Evolutionary conservation across 257 asterid genomes (phyloP).

Genomic region (Datura wrightii): DNA sequence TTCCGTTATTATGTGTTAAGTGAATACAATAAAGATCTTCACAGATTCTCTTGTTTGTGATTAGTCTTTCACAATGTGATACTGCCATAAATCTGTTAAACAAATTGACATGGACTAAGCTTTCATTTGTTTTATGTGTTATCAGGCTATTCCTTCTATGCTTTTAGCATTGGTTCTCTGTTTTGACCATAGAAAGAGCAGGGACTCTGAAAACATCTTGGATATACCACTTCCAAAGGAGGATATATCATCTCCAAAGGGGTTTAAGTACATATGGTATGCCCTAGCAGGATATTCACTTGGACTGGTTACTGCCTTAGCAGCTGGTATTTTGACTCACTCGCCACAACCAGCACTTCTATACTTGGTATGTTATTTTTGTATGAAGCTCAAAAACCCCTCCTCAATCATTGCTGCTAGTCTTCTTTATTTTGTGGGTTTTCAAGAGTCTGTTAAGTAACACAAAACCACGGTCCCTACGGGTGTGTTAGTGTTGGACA

Average conservation of each 20-base stretch:
- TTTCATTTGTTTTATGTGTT: constrained; percentile 38
- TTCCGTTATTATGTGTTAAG: neutral
- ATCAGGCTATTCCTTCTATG: constrained; percentile 98
- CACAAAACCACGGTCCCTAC: neutral
- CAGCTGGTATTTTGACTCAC: constrained; percentile 88
- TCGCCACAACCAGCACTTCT: constrained; percentile 97
- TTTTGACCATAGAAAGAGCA: constrained; percentile 76
- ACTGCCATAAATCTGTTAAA: neutral
- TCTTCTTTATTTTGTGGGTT: neutral
- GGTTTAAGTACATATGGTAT: constrained; percentile 70
- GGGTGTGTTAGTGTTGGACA: neutral
- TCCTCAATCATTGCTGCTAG: neutral
- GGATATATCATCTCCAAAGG: constrained; percentile 47
- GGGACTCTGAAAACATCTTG: constrained; percentile 45
- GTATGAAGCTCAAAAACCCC: neutral
- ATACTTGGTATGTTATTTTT: constrained; percentile 64
- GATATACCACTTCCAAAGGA: constrained; percentile 61
- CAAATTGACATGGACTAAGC: constrained; percentile 27
- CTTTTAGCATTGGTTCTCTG: constrained; percentile 90
- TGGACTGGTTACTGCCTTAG: constrained; percentile 83
- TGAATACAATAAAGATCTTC: neutral
- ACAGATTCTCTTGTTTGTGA: neutral
- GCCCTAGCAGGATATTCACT: constrained; percentile 84
- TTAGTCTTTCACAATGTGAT: neutral
- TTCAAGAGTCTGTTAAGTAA: neutral